Conservation (phyloP, 2,329 filamentous ascomycete species). For the Alternaria ethzedia region DNA sequence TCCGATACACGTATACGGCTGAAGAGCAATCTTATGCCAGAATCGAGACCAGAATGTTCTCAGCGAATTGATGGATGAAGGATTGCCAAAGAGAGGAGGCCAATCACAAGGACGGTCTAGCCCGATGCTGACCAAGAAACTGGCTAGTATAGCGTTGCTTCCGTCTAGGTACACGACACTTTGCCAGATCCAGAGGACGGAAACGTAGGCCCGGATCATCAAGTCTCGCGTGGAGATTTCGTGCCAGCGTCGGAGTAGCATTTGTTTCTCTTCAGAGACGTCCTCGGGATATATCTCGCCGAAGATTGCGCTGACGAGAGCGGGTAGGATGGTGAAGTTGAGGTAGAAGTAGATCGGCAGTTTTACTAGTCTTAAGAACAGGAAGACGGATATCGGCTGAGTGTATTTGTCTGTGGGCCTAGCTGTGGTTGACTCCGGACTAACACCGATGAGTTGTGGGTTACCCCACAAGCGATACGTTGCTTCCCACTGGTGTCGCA, state of each 20-base stretch:
- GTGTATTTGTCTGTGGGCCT: background rate
- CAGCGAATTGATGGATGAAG: rapidly evolving
- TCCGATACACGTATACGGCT: background rate
- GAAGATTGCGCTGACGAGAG: background rate
- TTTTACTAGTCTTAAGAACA: background rate
- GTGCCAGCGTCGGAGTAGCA: background rate
- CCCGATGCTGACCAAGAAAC: background rate
- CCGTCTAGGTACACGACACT: background rate
- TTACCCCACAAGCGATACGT: background rate
- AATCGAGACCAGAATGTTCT: background rate
- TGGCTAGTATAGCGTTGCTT: background rate
- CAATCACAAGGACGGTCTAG: background rate
- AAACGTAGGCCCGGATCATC: background rate
- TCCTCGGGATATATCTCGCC: background rate
- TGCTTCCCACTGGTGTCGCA: background rate
- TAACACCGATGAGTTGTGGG: background rate
- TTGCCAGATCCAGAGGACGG: background rate
- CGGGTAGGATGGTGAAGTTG: background rate
- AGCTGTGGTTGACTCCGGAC: background rate
- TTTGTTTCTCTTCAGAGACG: background rate
- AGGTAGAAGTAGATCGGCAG: background rate
- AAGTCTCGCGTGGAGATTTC: background rate
- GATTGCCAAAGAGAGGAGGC: background rate
- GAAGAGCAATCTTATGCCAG: background rate
- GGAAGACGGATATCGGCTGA: background rate